Evolutionary conservation across 805 yeast genomes (phyloP).

Genomic region (Brettanomyces naardenensis): DNA sequence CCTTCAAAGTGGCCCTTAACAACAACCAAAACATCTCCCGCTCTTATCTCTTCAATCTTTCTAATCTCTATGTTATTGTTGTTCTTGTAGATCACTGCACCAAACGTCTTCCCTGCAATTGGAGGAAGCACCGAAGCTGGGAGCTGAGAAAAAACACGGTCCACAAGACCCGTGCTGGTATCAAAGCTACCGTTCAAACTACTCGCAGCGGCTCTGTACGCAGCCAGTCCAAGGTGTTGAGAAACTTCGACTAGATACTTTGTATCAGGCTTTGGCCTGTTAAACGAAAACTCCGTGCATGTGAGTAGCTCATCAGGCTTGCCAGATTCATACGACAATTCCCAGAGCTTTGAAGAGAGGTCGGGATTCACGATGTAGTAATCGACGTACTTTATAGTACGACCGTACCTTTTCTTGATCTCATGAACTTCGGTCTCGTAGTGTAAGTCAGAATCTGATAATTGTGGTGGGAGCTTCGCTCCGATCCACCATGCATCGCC

Average conservation of each 20-base stretch:
- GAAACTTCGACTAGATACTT: constrained; percentile 44
- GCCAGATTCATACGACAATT: constrained; percentile 44
- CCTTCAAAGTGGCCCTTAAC: constrained; percentile 68
- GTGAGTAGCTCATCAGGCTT: constrained; percentile 46
- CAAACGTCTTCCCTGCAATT: constrained; percentile 63
- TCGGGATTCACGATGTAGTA: constrained; percentile 69
- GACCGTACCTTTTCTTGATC: constrained; percentile 50
- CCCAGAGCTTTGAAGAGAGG: constrained; percentile 57
- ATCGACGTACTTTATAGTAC: constrained; percentile 43
- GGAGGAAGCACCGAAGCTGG: constrained; percentile 30
- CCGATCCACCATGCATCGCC: constrained; percentile 58
- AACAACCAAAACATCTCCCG: constrained; percentile 81
- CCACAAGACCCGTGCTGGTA: constrained; percentile 23
- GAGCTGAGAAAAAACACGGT: constrained; percentile 28
- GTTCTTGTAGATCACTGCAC: constrained; percentile 61
- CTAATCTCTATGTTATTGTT: constrained; percentile 40
- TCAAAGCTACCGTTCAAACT: constrained; percentile 20
- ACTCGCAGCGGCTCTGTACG: constrained; percentile 36
- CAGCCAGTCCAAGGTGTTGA: constrained; percentile 40
- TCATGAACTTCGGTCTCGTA: constrained; percentile 58
- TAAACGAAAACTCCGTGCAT: constrained; percentile 23
- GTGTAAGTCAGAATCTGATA: constrained; percentile 38
- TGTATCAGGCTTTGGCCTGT: constrained; percentile 34
- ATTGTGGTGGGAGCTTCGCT: constrained; percentile 47
- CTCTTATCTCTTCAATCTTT: constrained; percentile 53